phyloP scores from a whole-genome alignment of 2,329 filamentous ascomycete genomes.

The Alternaria brassicae region DNA sequence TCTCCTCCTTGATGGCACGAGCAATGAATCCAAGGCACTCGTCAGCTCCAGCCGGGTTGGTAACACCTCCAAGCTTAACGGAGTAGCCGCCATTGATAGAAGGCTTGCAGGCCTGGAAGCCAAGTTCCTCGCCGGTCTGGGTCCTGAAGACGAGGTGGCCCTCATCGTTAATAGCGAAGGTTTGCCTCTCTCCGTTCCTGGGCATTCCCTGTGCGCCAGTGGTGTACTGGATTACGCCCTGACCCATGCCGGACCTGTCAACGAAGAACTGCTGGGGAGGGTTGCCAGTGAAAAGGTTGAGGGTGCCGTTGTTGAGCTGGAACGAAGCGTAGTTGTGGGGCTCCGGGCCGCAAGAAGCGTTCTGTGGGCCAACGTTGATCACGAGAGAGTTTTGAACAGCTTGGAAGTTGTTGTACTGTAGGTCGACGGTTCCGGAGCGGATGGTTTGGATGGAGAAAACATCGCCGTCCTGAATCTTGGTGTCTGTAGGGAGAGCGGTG shows the following conservation, averaged over 20 bases:
- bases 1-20: constrained; percentile 28
- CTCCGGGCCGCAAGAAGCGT: constrained; percentile 56
- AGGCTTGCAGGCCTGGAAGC: constrained; percentile 63
- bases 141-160: constrained; percentile 56
- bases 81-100: constrained; percentile 50
- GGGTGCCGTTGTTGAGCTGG: constrained; percentile 54
- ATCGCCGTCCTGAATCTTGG: constrained; percentile 35
- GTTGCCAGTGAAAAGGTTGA: constrained; percentile 57
- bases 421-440: constrained; percentile 54
- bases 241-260: constrained; percentile 67
- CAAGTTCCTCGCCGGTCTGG: constrained; percentile 36
- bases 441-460: constrained; percentile 61
- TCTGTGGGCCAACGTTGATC: constrained; percentile 53
- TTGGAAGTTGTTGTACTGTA: constrained; percentile 58
- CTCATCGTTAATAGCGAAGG: constrained; percentile 56
- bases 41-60: constrained; percentile 38
- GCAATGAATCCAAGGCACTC: constrained; percentile 47
- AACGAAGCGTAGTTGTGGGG: constrained; percentile 58
- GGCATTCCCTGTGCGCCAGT: constrained; percentile 54
- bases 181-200: constrained; percentile 55
- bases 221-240: constrained; percentile 61
- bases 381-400: constrained; percentile 57
- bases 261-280: constrained; percentile 60
- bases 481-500: constrained; percentile 18
- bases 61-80: constrained; percentile 32